Percentiles rank a stretch among this genome's conserved stretches.
Conservation (phyloP, 345 rosid species). For the Rhodamnia rubescens region DNA sequence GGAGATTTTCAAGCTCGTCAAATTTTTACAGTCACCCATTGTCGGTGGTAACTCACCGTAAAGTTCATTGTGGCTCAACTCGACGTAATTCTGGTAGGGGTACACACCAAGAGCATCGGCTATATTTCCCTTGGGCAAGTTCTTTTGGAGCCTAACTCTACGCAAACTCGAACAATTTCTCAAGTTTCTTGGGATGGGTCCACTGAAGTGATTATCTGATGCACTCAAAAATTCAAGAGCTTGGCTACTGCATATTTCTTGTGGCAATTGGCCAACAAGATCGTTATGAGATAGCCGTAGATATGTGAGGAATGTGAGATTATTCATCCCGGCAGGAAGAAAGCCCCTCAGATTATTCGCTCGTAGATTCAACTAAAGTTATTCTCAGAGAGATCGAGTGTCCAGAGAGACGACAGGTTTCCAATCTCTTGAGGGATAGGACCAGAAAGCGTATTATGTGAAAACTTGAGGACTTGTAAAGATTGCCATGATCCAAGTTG, state of each 20-base stretch:
- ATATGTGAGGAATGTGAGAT: not conserved
- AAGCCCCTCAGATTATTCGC: not conserved
- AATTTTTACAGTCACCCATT: not conserved
- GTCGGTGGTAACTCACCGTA: not conserved
- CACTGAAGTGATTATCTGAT: no score
- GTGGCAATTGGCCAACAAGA: no score
- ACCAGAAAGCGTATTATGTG: no score
- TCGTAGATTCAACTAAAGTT: no score
- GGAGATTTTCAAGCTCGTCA: conserved; percentile 1
- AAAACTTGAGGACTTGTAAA: no score
- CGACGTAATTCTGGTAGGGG: not conserved
- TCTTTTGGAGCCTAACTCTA: not conserved
- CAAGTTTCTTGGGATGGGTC: no score
- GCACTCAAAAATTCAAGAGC: no score
- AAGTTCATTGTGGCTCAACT: not conserved
- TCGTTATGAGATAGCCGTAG: no score
- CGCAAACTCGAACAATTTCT: no score
- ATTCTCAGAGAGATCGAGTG: no score
- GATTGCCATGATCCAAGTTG: no score
- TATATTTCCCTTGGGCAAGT: not conserved
- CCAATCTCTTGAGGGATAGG: not conserved
- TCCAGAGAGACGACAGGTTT: not conserved
- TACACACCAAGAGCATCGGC: not conserved
- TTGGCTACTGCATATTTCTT: no score
- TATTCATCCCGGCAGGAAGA: not conserved